Conservation (phyloP, 1,284 basidiomycete species). For the Pseudozyma pruni region DNA sequence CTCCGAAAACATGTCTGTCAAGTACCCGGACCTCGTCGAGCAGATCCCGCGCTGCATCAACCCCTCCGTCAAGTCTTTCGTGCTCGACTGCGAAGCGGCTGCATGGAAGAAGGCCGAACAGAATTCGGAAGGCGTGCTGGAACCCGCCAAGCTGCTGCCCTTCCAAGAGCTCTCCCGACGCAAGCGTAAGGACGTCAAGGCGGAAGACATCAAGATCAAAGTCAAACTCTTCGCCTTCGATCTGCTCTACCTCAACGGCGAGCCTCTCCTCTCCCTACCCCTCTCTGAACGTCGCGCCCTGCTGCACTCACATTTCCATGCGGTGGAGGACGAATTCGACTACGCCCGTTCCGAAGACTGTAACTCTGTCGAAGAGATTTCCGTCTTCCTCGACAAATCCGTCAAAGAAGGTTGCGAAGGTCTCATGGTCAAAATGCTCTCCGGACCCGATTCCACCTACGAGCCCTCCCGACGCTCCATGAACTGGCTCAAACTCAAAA, state of each 20-base stretch:
- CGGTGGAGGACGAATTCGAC: constrained; percentile 87
- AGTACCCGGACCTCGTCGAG: constrained; percentile 95
- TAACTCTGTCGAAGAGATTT: constrained; percentile 91
- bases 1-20: constrained; percentile 99
- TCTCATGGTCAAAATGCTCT: constrained; percentile 97
- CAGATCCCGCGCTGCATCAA: constrained; percentile 80
- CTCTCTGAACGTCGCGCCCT: constrained; percentile 75
- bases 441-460: constrained; percentile 88
- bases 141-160: constrained; percentile 78
- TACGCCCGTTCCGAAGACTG: constrained; percentile 92
- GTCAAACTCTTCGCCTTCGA: constrained; percentile 97
- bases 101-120: constrained; percentile 81
- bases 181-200: constrained; percentile 96
- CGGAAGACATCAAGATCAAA: constrained; percentile 93
- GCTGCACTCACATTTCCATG: constrained; percentile 81
- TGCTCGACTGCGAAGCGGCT: constrained; percentile 95
- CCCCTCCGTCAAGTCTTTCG: constrained; percentile 81
- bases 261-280: constrained; percentile 66
- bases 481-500: constrained; percentile 88
- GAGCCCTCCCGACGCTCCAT: constrained; percentile 93
- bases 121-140: constrained; percentile 29
- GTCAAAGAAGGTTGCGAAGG: constrained; percentile 99
- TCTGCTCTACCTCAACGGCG: constrained; percentile 90
- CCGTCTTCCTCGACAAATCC: constrained; percentile 91
- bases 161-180: constrained; percentile 96